Conservation (phyloP, 1,284 basidiomycete species). For the Boletellus sp. region DNA sequence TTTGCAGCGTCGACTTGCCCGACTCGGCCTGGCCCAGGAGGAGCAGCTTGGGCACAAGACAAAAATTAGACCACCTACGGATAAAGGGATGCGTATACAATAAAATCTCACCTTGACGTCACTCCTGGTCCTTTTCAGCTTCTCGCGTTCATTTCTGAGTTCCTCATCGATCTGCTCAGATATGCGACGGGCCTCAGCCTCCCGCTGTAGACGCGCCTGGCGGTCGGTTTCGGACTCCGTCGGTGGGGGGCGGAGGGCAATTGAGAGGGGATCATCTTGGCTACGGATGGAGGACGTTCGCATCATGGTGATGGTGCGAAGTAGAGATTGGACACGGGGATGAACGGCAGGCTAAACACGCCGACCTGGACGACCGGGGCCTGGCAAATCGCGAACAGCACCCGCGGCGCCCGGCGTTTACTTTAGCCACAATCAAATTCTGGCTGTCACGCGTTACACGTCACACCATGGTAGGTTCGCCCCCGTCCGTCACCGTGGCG, state of each 20-base stretch:
- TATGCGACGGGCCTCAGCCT: conserved; percentile 69
- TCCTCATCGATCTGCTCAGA: conserved; percentile 80
- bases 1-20: conserved; percentile 78
- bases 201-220: conserved; percentile 51
- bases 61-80: conserved; percentile 16
- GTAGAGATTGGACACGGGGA: conserved; percentile 22
- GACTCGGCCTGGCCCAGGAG: conserved; percentile 81
- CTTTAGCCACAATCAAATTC: not conserved
- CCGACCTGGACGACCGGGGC: not conserved
- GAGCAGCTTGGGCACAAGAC: conserved; percentile 48
- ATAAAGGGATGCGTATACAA: conserved; percentile 9
- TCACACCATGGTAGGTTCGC: conserved; percentile 33
- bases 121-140: conserved; percentile 56
- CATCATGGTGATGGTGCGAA: conserved; percentile 44
- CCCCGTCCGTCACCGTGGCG: conserved; percentile 20
- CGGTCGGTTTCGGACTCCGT: conserved; percentile 67
- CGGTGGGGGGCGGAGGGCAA: conserved; percentile 59
- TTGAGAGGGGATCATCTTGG: conserved; percentile 71
- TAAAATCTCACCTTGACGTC: conserved; percentile 63
- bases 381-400: not conserved
- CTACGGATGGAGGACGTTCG: conserved; percentile 66
- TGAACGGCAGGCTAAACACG: conserved; percentile 9
- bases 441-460: conserved; percentile 26
- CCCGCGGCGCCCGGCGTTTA: too few species aligned
- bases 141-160: conserved; percentile 63